phyloP scores from a whole-genome alignment of 148 eudicot genomes.

The Talinum fruticosum region DNA sequence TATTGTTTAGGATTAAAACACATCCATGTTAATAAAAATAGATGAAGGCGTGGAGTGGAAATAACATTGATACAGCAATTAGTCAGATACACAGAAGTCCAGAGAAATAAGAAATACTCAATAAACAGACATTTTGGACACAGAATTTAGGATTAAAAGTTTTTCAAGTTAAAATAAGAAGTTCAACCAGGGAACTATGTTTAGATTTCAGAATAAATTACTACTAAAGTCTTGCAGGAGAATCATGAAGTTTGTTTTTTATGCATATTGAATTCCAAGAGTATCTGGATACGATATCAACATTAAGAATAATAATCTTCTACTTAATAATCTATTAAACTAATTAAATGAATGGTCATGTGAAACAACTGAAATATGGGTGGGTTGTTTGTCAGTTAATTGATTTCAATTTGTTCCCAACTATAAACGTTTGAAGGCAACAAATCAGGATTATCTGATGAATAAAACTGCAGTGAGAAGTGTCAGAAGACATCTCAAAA shows the following conservation, averaged over 20 bases:
- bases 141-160: slow-evolving; percentile 6
- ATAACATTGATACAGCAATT: background rate
- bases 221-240: background rate
- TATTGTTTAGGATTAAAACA: background rate
- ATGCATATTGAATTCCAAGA: background rate
- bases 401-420: slow-evolving; percentile 1
- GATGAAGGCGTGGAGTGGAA: no score
- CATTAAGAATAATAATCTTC: background rate
- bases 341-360: slow-evolving; percentile 5
- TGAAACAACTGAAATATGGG: slow-evolving; percentile 10
- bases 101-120: background rate
- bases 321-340: background rate
- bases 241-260: background rate
- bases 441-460: slow-evolving; percentile 16
- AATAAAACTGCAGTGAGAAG: slow-evolving; percentile 1
- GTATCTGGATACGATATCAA: slow-evolving; percentile 1
- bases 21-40: background rate
- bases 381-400: slow-evolving; percentile 21
- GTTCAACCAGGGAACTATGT: background rate
- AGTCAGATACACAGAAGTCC: background rate
- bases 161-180: slow-evolving; percentile 12
- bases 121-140: slow-evolving; percentile 9
- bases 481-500: slow-evolving; percentile 20
- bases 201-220: background rate
- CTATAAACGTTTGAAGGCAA: slow-evolving; percentile 20